Conservation (phyloP, 306 rosid species). For the Medicago lupulina region DNA sequence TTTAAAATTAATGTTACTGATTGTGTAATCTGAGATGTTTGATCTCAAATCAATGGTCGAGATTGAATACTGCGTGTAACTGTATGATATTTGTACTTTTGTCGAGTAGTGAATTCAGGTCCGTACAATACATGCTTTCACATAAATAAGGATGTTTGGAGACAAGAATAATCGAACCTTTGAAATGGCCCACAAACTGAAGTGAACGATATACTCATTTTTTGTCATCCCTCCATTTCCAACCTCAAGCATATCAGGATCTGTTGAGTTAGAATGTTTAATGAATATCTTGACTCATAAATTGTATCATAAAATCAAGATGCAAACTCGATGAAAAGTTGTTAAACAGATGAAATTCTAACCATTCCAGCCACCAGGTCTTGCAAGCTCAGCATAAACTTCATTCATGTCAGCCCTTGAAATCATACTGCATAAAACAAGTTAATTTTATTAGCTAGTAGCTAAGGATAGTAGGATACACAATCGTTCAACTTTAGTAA, state of each 20-base stretch:
- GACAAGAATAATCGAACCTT: slow-evolving; percentile 57
- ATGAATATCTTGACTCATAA: slow-evolving; percentile 4
- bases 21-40: too few species aligned
- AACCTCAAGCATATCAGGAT: slow-evolving; percentile 98
- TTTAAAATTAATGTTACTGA: too few species aligned
- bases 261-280: slow-evolving; percentile 50
- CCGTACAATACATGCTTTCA: not conserved
- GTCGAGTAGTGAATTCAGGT: too few species aligned
- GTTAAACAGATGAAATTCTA: slow-evolving; percentile 24
- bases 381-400: slow-evolving; percentile 72
- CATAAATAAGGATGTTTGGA: slow-evolving; percentile 18
- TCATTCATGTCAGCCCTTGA: slow-evolving; percentile 87
- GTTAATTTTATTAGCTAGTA: slow-evolving; percentile 4
- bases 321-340: not conserved
- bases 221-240: slow-evolving; percentile 97
- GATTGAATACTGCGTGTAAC: too few species aligned
- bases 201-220: slow-evolving; percentile 86
- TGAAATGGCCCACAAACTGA: slow-evolving; percentile 95
- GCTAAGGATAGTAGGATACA: not conserved
- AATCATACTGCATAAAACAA: slow-evolving; percentile 68
- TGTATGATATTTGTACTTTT: too few species aligned
- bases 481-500: not conserved
- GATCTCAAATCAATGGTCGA: too few species aligned
- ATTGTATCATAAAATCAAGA: not conserved
- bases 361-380: slow-evolving; percentile 99